A percentile compares a stretch with the other conserved stretches of the same genome.
Conservation (phyloP, 192 early-diverging fungal species). For the Coemansia sp. region DNA sequence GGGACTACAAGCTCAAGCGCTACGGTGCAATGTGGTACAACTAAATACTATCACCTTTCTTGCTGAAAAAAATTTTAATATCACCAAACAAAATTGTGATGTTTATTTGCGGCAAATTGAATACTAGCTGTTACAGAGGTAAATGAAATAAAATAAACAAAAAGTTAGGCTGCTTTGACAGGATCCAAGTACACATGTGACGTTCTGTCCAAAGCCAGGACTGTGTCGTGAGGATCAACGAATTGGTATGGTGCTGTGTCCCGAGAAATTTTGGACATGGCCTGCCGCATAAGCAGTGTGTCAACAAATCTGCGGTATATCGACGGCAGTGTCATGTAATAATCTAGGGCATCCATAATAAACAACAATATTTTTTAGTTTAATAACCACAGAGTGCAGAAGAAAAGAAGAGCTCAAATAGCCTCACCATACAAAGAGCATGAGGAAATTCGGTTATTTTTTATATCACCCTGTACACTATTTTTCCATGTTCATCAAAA, state of each 20-base stretch:
- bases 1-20: slow-evolving; percentile 51
- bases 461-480: no score
- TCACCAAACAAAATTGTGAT: neutral
- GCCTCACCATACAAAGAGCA: no score
- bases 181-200: neutral
- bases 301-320: slow-evolving; percentile 1
- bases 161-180: neutral
- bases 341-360: neutral
- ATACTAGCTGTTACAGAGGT: no score
- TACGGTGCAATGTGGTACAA: slow-evolving; percentile 41
- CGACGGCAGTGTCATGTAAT: neutral
- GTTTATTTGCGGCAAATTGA: no score
- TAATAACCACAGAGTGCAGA: no score
- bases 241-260: neutral
- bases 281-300: neutral
- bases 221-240: neutral
- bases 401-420: neutral
- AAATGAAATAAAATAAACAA: neutral
- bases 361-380: neutral
- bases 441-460: no score
- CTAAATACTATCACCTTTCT: slow-evolving; percentile 8
- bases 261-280: neutral
- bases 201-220: neutral
- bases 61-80: no score
- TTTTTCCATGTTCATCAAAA: no score